Conservation (phyloP, 169 alveolate species). For the Besnoitia besnoiti region DNA sequence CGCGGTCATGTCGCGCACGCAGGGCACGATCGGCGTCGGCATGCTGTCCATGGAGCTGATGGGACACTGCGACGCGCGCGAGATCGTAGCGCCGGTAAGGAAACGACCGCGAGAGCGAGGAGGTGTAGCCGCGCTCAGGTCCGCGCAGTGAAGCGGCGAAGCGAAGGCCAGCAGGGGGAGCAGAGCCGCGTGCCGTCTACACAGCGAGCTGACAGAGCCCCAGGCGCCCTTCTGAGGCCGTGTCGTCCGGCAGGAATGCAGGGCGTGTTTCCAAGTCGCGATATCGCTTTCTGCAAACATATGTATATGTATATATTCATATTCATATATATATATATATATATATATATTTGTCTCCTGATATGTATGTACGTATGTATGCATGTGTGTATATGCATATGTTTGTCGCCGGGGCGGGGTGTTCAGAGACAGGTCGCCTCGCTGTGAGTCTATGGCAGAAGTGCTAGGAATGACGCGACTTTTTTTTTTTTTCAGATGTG, state of each 20-base stretch:
- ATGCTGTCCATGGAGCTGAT: conserved; percentile 83
- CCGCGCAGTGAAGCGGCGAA: too few relatives aligned
- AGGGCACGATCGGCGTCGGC: conserved; percentile 87
- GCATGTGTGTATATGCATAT: not conserved
- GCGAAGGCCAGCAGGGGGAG: too few relatives aligned
- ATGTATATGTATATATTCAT: not conserved
- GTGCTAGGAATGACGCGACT: not conserved
- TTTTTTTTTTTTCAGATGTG: conserved; percentile 74
- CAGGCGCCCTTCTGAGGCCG: too few relatives aligned
- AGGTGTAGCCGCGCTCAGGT: too few relatives aligned
- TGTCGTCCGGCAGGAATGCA: too few relatives aligned
- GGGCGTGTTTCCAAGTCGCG: too few relatives aligned
- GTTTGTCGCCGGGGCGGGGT: not conserved
- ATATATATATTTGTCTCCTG: not conserved
- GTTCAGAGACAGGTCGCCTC: not conserved
- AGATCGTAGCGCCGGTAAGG: conserved; percentile 63
- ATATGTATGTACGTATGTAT: not conserved
- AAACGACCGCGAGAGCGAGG: not conserved
- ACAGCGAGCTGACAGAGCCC: too few relatives aligned
- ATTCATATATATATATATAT: not conserved
- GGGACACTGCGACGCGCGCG: conserved; percentile 71
- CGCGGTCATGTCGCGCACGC: conserved; percentile 88
- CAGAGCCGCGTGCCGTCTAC: too few relatives aligned
- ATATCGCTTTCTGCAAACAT: not conserved
- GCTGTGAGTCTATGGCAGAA: not conserved